A percentile compares a stretch with the other conserved stretches of the same genome.
phyloP scores from a whole-genome alignment of 2,329 filamentous ascomycete species.

The Aotearoamyces nothofagi region DNA sequence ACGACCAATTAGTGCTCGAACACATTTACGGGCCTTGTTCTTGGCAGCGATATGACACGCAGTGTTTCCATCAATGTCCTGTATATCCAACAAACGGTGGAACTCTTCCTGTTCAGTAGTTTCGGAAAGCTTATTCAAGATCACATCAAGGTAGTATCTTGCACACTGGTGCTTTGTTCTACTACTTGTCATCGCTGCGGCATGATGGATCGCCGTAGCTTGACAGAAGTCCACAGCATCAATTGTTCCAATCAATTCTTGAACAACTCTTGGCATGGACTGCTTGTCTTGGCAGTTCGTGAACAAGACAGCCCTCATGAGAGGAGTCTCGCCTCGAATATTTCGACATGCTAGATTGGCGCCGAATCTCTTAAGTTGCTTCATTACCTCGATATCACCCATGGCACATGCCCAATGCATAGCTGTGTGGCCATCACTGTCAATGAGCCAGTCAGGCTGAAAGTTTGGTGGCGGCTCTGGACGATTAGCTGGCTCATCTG shows the following conservation, averaged over 20 bases:
- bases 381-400: conserved; percentile 87
- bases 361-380: conserved; percentile 68
- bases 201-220: conserved; percentile 87
- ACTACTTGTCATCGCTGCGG: conserved; percentile 75
- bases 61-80: conserved; percentile 81
- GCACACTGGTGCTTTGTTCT: conserved; percentile 75
- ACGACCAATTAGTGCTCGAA: conserved; percentile 63
- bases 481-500: conserved; percentile 52
- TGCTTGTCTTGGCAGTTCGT: conserved; percentile 94
- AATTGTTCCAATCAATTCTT: conserved; percentile 70
- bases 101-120: conserved; percentile 62
- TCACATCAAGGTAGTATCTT: conserved; percentile 82
- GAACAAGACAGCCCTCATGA: conserved; percentile 90
- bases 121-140: conserved; percentile 76
- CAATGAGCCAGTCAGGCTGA: conserved; percentile 82
- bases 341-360: conserved; percentile 61
- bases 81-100: conserved; percentile 63
- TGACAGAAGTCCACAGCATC: conserved; percentile 65
- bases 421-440: conserved; percentile 82
- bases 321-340: conserved; percentile 66
- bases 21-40: conserved; percentile 77
- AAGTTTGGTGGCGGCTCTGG: conserved; percentile 77
- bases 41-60: conserved; percentile 63
- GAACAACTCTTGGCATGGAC: conserved; percentile 73
- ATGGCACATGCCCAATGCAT: conserved; percentile 96